Evolutionary conservation across 2,329 filamentous ascomycete genomes (phyloP), one percentile per base, ranked within the genome.

Genomic region (Monosporascus sp.): DNA sequence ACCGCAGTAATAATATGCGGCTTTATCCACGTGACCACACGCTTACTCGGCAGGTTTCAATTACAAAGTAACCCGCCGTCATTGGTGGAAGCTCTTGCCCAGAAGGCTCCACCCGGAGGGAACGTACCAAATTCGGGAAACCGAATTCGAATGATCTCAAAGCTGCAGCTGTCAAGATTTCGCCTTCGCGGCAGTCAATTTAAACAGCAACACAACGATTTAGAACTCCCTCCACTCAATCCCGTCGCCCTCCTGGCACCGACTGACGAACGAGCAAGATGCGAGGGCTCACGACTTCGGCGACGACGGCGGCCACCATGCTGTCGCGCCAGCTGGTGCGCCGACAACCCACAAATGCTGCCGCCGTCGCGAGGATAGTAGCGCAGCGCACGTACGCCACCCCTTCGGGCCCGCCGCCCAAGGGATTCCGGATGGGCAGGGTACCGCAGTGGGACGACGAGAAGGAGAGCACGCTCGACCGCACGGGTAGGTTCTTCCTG

Each of bases 401-500:
- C 48, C 90, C 91, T 59, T 79, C 81, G 60, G 91, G 92, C 48
- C 85, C 89, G 62, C 90, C 91, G 61, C 88, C 90, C 54, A 77
- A 85, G 62, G 85, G 86, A 60, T 97, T 96, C 81, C 86, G 94
- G 63, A 79, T 92, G 65, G 82, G 85, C 66, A 81, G 78, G 58
- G 86, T 82, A 50, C 81, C 85, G 70, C 76, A 84, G 75, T 97
- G 91, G 91, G 85, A 95, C 62, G 83, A 95, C 72, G 81, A 86
- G 60, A 79, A 82, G 58, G 91, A 96, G 70, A 84, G 80, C 60
- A 83, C 88, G 37, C 76, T 95, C 63, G 91, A 97, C 75, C 88
- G 87, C 72, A 80, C 91, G 59, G 91, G 89, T 64, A 94, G 92
- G 71, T 97, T 91, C 80, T 99, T 99, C 77, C 82, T 99, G 70